Evolutionary conservation across 176 grass and related monocot species (phyloP).

Genomic region (Carex kokanica): DNA sequence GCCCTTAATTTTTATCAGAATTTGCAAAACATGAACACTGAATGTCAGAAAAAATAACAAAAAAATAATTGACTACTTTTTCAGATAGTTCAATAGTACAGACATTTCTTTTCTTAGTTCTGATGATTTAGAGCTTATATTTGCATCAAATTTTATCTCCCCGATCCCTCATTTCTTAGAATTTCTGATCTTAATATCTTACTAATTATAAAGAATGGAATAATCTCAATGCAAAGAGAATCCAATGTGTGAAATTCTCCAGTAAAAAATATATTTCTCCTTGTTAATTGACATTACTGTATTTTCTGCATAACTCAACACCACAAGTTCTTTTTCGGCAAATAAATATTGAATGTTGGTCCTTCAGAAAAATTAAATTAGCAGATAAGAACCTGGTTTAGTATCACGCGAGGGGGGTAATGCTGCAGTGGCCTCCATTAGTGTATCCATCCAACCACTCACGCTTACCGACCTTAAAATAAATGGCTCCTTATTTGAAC

Average conservation of each 20-base stretch:
- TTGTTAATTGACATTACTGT: not conserved
- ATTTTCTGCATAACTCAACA: not conserved
- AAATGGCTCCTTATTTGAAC: conserved; percentile 54
- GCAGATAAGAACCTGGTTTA: conserved; percentile 33
- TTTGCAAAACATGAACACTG: not conserved
- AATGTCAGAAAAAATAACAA: not conserved
- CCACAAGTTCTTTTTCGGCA: not conserved
- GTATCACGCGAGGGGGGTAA: conserved; percentile 63
- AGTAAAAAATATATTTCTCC: not conserved
- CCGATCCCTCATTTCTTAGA: not conserved
- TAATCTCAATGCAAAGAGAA: not conserved
- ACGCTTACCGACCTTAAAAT: conserved; percentile 78
- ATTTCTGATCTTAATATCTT: not conserved
- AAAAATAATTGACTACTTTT: not conserved
- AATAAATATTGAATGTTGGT: not conserved
- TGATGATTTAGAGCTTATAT: not conserved
- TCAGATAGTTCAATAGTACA: not conserved
- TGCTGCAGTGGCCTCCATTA: conserved; percentile 89
- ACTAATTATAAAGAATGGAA: not conserved
- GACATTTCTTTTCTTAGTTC: not conserved
- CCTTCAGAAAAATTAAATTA: not conserved
- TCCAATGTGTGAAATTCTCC: not conserved
- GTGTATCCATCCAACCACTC: conserved; percentile 74
- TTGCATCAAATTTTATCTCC: not conserved
- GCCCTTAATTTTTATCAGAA: not conserved